Base-by-base conservation (phyloP, 805 yeast species). In the Saccharomycopsis selenospora region DNA sequence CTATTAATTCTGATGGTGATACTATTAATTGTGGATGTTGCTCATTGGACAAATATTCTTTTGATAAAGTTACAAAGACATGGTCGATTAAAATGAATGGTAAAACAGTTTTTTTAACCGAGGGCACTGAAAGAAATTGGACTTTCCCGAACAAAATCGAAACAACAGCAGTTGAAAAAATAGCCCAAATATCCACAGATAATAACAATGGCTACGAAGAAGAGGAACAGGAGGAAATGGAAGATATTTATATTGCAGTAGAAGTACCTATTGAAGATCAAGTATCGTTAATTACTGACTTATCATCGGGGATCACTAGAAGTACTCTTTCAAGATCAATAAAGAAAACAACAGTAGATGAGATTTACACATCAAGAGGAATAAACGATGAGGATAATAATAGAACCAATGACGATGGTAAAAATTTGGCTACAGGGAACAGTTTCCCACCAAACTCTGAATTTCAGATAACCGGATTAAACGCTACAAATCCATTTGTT, bases 101-200 rank as follows among this genome's bases (percentile, higher is more conserved):
- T 3, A 73, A 78, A 54, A 77, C 87, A 5, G 79, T 75, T 40
- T 89, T 82, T 57, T 68, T 91, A 52, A 62, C 75, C 4, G 65
- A 72, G 4, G 98, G 98, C 5, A 93, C 90, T 58, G 96, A 89
- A 63, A 87, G 88, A 95, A 82, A 86, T 60, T 90, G 97, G 97
- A 79, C 82, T 57, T 91, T 89, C 68, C 66, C 57, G 28, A 60
- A 70, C 49, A 79, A 77, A 17, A 82, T 77, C 56, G 96, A 87
- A 66, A 95, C 96, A 4, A 96, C 96, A 8, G 85, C 95, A 2
- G 87, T 82, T 54, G 95, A 83, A 45, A 96, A 89, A 63, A 79
- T 88, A 46, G 77, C 75, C 55, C 75, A 76, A 13, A 72, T 89
- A 59, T 59, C 55, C 54, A 61, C 57, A 25, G 58, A 57, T 13